These are phyloP conservation scores for Houttuynia cordata DNA, from an alignment of 164 flowering plant species.

Conservation along the genomic window DNA sequence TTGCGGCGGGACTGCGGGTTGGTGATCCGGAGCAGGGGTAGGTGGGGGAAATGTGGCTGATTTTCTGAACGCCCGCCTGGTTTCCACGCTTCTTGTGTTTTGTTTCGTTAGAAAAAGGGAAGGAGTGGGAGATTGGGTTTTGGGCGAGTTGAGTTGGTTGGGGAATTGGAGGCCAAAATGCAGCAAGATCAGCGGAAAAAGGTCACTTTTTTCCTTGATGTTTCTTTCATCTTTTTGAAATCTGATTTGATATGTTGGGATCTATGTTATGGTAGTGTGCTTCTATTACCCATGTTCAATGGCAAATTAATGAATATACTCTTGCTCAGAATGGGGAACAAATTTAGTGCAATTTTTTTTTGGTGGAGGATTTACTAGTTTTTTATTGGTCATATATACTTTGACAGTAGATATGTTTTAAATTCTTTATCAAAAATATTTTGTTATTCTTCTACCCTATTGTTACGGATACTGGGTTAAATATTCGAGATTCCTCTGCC, in stretches of 20 bases:
- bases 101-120: not conserved
- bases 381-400: no score
- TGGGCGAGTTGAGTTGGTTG: not conserved
- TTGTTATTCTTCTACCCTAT: no score
- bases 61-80: not conserved
- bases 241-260: conserved; percentile 1
- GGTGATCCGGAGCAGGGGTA: conserved; percentile 59
- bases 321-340: no score
- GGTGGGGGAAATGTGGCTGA: conserved; percentile 89
- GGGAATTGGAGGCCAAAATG: conserved; percentile 22
- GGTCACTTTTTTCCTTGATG: conserved; percentile 22
- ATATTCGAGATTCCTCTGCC: not conserved
- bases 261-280: not conserved
- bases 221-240: not conserved
- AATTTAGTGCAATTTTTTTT: no score
- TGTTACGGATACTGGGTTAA: not conserved
- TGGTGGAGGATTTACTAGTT: no score
- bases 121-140: not conserved
- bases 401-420: no score
- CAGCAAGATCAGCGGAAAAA: conserved; percentile 74
- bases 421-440: no score
- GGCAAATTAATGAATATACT: no score
- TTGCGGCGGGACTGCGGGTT: conserved; percentile 43
- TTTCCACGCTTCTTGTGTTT: not conserved
- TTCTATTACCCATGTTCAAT: no score